Evolutionary conservation across 2,329 filamentous ascomycete species (phyloP).

Genomic region (Talaromyces piceae): DNA sequence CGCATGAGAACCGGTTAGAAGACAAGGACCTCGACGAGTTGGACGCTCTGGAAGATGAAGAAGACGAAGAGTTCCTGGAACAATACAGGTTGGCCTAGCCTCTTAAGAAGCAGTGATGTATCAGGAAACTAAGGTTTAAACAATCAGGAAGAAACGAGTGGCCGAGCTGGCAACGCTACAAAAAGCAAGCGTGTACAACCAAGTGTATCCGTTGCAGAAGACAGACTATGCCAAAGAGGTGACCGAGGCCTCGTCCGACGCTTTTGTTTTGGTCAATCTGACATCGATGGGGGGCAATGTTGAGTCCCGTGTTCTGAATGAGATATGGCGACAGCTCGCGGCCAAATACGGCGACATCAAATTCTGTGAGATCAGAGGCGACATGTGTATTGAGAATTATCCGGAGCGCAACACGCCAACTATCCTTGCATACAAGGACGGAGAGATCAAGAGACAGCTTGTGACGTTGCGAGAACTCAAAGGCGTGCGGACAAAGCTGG

Average conservation of each 20-base stretch:
- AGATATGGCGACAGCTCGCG: constrained; percentile 80
- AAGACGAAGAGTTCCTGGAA: constrained; percentile 87
- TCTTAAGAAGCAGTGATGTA: neutral
- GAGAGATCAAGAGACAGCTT: constrained; percentile 83
- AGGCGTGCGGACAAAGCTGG: constrained; percentile 62
- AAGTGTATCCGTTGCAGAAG: constrained; percentile 89
- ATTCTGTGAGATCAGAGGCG: constrained; percentile 90
- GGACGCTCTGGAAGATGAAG: constrained; percentile 86
- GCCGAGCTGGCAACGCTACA: constrained; percentile 69
- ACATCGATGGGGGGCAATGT: constrained; percentile 71
- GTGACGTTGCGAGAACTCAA: constrained; percentile 78
- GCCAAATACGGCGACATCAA: constrained; percentile 87
- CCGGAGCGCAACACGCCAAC: constrained; percentile 93
- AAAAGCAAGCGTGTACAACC: constrained; percentile 73
- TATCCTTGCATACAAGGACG: constrained; percentile 84
- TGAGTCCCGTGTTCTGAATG: constrained; percentile 74
- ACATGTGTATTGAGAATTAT: constrained; percentile 93
- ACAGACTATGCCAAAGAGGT: constrained; percentile 87
- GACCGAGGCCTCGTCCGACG: constrained; percentile 74
- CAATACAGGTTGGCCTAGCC: constrained; percentile 56
- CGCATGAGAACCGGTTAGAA: constrained; percentile 86
- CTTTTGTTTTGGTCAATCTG: constrained; percentile 67
- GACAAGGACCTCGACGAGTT: constrained; percentile 93
- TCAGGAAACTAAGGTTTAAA: neutral
- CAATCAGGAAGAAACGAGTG: constrained; percentile 64